A percentile compares a stretch with the other conserved stretches of the same genome.
These are phyloP conservation scores for Ophiostoma sp. DNA, from an alignment of 2,329 filamentous ascomycete species.

Conservation along the genomic window DNA sequence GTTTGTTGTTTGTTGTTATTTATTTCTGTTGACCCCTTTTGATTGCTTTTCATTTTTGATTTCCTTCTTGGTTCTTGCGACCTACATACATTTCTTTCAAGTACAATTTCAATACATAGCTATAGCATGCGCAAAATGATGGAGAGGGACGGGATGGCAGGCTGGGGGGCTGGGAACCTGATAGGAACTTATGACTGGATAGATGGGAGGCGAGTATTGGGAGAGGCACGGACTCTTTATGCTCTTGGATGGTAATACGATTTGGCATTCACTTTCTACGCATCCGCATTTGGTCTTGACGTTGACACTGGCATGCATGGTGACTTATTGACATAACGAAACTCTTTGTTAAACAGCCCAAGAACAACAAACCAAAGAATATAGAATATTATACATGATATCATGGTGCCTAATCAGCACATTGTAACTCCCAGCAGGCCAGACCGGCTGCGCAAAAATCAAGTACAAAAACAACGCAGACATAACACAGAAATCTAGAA, in stretches of 20 bases:
- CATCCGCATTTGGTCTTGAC: neutral
- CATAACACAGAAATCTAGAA: constrained; percentile 46
- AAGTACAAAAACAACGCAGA: neutral
- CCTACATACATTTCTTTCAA: neutral
- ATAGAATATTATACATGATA: constrained; percentile 8
- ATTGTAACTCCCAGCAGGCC: neutral
- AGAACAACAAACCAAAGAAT: neutral
- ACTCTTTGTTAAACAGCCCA: neutral
- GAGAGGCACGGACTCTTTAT: neutral
- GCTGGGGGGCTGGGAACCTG: neutral
- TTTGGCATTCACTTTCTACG: neutral
- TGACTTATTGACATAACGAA: too few species aligned
- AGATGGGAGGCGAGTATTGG: neutral
- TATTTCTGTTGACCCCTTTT: neutral
- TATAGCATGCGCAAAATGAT: constrained; percentile 2
- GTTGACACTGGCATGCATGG: neutral
- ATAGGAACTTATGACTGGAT: constrained; percentile 11
- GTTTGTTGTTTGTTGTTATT: constrained; percentile 5
- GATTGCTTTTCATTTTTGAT: neutral
- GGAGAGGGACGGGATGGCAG: neutral
- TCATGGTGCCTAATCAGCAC: neutral
- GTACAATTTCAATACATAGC: neutral
- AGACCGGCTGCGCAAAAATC: neutral
- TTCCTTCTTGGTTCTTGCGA: neutral
- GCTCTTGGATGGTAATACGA: neutral